Conservation (phyloP, 305 asterid genomes). For the Euphrasia arctica region DNA sequence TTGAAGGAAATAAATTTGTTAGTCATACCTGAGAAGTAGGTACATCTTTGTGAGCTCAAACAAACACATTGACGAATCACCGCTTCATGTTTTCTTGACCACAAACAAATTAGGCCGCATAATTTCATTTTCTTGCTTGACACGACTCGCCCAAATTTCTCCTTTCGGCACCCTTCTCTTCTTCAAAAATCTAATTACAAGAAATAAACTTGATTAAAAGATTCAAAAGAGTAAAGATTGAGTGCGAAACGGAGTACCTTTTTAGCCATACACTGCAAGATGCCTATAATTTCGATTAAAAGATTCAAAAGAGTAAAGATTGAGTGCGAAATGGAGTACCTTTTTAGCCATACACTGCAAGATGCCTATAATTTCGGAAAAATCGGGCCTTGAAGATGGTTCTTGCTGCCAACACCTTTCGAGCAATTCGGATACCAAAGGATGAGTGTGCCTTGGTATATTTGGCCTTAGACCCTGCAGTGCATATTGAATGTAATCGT, state of each 20-base stretch:
- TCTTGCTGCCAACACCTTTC: slow-evolving; percentile 67
- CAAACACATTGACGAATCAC: too few relatives aligned
- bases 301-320: background rate
- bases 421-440: slow-evolving; percentile 56
- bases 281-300: background rate
- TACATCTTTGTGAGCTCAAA: background rate
- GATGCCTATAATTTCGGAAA: background rate
- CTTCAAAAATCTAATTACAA: slow-evolving; percentile 45
- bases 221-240: background rate
- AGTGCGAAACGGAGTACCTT: background rate
- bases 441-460: slow-evolving; percentile 62
- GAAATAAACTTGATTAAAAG: background rate
- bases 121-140: slow-evolving; percentile 29
- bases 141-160: slow-evolving; percentile 46
- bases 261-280: background rate
- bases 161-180: slow-evolving; percentile 54
- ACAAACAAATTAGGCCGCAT: slow-evolving; percentile 20
- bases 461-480: slow-evolving; percentile 70
- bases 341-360: background rate
- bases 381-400: slow-evolving; percentile 29
- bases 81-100: background rate
- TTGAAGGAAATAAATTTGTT: background rate
- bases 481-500: background rate
- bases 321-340: background rate
- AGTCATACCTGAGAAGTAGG: background rate